Evolutionary conservation across 352 stramenopile genomes (phyloP), one percentile per base, ranked within the genome.

Genomic region (Thraustochytrium striatum): DNA sequence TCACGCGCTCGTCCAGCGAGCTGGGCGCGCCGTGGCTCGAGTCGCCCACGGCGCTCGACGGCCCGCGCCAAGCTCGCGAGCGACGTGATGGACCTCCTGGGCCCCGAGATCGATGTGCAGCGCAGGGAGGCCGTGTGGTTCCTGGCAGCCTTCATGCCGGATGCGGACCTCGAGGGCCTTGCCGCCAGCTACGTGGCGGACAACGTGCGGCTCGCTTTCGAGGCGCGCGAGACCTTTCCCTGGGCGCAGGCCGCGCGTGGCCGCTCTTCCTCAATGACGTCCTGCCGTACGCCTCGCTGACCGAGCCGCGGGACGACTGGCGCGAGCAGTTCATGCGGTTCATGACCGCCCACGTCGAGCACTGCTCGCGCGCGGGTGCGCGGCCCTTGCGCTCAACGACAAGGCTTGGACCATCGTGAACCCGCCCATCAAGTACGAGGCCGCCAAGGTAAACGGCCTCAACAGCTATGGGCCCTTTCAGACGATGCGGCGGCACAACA

Each of bases 401-500:
- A 11, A 43, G 9, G 32, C 25, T 7, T 75, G 65, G 65, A 19
- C 39, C 0, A 75, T 75, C 36, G 65, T 75, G 25, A 13, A 75
- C 19, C 65, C 65, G 21, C 25, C 65, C 44, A 75, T 75, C 50
- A 25, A 61, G 11, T 75, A 55, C 39, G 21, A 62, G 35, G 65
- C 65, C 0, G 65, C 65, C 19, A 16, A 16, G 32, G 30, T 43
- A 21, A 41, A 75, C 32, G 39, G 50, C 41, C 3, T 75, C 16
- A 75, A 75, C 50, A 75, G 65, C 65, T 75, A 75, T n/a, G 25
- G 19, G 3, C 65, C 65, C 21, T 75, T 75, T 25, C 65, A 75
- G 30, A 75, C 65, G 3, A 75, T 75, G 65, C 43, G 25, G 11
- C 39, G 65, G 8, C 65, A 75, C 50, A 75, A 88, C 82, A 85